These are phyloP conservation scores for Durusdinium trenchii DNA, from an alignment of 73 alveolate species.

Conservation along the genomic window DNA sequence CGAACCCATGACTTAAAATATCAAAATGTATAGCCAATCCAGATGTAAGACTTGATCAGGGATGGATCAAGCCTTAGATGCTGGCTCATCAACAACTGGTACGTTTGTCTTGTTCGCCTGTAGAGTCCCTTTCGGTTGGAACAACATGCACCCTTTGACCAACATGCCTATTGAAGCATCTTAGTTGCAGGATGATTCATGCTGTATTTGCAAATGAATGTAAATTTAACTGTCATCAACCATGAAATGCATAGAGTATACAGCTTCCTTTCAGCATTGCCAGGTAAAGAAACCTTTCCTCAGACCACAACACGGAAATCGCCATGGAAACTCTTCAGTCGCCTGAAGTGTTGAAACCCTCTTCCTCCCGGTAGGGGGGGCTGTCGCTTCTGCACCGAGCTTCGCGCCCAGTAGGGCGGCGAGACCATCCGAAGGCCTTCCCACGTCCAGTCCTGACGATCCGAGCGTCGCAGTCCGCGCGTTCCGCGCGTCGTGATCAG, in stretches of 20 bases:
- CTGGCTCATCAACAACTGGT: not conserved
- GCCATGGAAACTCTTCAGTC: not conserved
- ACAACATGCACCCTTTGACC: too few relatives aligned
- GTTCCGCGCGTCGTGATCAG: too few relatives aligned
- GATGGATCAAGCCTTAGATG: not conserved
- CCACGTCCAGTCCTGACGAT: slow-evolving; percentile 26
- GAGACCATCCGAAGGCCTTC: slow-evolving; percentile 36
- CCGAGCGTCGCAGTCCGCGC: not conserved
- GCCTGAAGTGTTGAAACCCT: not conserved
- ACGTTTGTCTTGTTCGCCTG: not conserved
- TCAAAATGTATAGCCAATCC: not conserved
- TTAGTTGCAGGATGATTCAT: too few relatives aligned
- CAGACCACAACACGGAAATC: not conserved
- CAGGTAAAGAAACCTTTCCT: not conserved
- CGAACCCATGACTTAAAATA: not conserved
- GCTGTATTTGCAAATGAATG: too few relatives aligned
- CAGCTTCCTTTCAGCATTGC: not conserved
- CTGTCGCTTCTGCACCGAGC: not conserved
- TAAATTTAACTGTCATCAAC: too few relatives aligned
- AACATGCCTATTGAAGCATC: too few relatives aligned
- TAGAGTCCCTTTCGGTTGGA: too few relatives aligned
- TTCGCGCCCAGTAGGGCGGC: slow-evolving; percentile 45
- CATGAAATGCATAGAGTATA: not conserved
- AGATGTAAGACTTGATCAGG: not conserved
- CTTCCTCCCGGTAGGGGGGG: not conserved